These are phyloP conservation scores for Schizothecium vesticola DNA, from an alignment of 495 filamentous ascomycete species.

Conservation along the genomic window DNA sequence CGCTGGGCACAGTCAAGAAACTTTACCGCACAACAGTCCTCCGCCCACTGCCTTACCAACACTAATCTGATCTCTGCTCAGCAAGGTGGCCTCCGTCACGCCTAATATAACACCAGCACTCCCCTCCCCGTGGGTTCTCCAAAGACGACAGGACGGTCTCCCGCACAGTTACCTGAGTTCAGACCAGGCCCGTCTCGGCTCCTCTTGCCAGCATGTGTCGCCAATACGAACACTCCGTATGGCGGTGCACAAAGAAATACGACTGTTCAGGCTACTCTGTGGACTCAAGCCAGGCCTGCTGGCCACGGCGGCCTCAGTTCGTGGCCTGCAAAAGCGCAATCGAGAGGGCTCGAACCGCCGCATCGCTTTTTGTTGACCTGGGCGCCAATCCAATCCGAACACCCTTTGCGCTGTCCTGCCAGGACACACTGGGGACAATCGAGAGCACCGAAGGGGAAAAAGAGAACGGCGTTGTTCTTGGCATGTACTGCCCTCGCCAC, in stretches of 20 bases:
- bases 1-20: not conserved
- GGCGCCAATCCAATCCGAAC: not conserved
- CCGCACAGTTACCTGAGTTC: too few species aligned
- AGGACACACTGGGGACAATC: not conserved
- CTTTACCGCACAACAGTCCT: too few species aligned
- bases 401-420: not conserved
- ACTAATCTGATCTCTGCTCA: too few species aligned
- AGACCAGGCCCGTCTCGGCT: not conserved
- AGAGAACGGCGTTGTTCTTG: not conserved
- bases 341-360: not conserved
- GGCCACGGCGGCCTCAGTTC: not conserved
- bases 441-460: not conserved
- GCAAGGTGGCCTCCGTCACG: too few species aligned
- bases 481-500: not conserved
- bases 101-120: too few species aligned
- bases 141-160: too few species aligned
- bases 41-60: too few species aligned
- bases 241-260: not conserved
- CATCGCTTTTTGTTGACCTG: not conserved
- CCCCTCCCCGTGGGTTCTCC: too few species aligned
- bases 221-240: not conserved
- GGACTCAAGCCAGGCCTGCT: not conserved
- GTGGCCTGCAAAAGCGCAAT: not conserved
- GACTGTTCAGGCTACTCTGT: not conserved
- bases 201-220: not conserved